A percentile compares a stretch with the other conserved stretches of the same genome.
phyloP scores from a whole-genome alignment of 2,329 filamentous ascomycete genomes.

The Pyrenochaeta sp. region DNA sequence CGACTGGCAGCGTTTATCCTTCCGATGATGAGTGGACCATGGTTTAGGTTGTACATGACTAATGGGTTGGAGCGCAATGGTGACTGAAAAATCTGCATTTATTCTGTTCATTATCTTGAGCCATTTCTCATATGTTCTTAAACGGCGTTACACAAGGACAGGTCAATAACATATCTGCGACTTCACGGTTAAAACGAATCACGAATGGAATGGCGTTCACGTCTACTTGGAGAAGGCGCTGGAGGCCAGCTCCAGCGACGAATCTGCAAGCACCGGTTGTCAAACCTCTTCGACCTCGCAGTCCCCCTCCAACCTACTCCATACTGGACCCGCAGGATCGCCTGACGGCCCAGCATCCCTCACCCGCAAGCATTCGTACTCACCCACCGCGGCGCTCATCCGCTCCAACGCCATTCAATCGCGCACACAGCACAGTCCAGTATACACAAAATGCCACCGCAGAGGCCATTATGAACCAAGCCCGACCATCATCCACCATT shows the following conservation, averaged over 20 bases:
- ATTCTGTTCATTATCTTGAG: background rate
- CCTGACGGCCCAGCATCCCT: background rate
- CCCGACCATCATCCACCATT: background rate
- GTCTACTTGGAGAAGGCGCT: background rate
- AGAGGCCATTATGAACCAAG: background rate
- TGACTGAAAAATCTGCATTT: background rate
- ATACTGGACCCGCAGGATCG: background rate
- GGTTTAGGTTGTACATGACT: constrained; percentile 1
- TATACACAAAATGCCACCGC: background rate
- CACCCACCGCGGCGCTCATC: background rate
- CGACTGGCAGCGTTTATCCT: constrained; percentile 16
- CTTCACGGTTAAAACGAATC: background rate
- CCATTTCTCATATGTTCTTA: background rate
- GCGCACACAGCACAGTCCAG: background rate
- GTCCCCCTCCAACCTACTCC: background rate
- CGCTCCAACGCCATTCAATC: background rate
- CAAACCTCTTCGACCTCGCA: background rate
- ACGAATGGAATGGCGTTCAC: background rate
- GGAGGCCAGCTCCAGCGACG: background rate
- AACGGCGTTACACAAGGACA: background rate
- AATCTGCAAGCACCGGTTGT: background rate
- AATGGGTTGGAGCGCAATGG: background rate
- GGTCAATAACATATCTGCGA: background rate
- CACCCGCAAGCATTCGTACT: background rate
- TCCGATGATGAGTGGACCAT: constrained; percentile 24